Base-by-base conservation (phyloP, 805 yeast species). In the Debaryomyces maramus region DNA sequence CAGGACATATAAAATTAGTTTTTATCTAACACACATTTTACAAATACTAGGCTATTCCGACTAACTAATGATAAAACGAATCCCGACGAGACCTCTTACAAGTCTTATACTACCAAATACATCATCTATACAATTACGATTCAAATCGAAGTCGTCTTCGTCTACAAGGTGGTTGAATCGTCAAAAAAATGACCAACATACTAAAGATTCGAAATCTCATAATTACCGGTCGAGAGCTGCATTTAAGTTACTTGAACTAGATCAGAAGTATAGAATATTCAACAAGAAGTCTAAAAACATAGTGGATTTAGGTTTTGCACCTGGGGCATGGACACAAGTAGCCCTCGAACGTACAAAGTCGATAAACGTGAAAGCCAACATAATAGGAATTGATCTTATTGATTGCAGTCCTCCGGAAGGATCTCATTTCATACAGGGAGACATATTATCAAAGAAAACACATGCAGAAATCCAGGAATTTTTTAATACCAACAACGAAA, bases 291-390 rank as follows among this genome's bases (percentile, higher is more conserved):
- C 79, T 0, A 72, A 65, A 47, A 76, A 80, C 31, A 85, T 93
- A 0, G 79, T 93, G 4, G 99, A 93, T 65, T 65, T 93, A 33
- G 96, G 97, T 0, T 89, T 81, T 59, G 95, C 96, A 0, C 97
- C 97, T 0, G 97, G 97, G 0, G 89, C 96, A 3, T 88, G 97
- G 97, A 78, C 91, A 6, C 96, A 88, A 56, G 90, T 88, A 1
- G 90, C 91, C 0, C 63, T 75, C 6, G 77, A 77, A 38, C 59
- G 75, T 40, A 38, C 49, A 31, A 37, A 33, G 3, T 32, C 72
- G 80, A 1, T 53, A 60, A 14, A 72, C 8, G 27, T 34, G 1
- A 55, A 64, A 2, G 83, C 88, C 0, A 65, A 72, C 15, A 78
- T 88, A 3, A 56, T 88, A 9, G 97, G 97, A 4, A 86, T 89